phyloP scores from a whole-genome alignment of 2,329 filamentous ascomycete species.

The Whalleya microplaca region DNA sequence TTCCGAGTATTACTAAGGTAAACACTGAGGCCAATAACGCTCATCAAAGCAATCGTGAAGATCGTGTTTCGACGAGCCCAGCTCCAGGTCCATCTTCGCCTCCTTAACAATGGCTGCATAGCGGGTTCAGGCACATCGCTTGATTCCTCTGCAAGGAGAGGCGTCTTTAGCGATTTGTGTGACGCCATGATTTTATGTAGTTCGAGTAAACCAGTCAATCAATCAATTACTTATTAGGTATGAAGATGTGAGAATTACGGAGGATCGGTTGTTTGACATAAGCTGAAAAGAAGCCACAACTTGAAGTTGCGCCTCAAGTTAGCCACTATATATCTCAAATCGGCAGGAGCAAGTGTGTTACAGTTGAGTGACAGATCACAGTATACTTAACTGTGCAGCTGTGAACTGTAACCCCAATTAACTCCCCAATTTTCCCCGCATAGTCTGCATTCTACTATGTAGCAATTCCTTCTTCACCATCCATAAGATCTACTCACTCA shows the following conservation, averaged over 20 bases:
- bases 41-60: slow-evolving; percentile 3
- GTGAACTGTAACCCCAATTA: neutral
- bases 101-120: neutral
- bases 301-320: neutral
- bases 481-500: no score
- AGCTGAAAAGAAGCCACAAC: neutral
- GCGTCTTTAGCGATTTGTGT: slow-evolving; percentile 1
- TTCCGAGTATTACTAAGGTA: slow-evolving; percentile 2
- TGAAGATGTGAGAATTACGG: neutral
- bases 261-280: neutral
- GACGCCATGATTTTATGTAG: slow-evolving; percentile 1
- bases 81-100: slow-evolving; percentile 6
- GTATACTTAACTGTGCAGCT: no score
- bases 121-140: neutral
- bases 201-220: neutral
- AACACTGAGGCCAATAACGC: slow-evolving; percentile 11
- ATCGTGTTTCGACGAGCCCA: slow-evolving; percentile 8
- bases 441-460: neutral
- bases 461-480: neutral
- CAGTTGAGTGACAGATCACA: no score
- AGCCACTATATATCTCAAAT: no score
- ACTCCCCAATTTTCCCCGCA: neutral
- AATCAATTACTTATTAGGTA: neutral
- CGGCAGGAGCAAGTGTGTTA: no score
- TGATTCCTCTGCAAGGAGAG: slow-evolving; percentile 15